Conservation (phyloP, 257 asterid genomes). For the Agastache rugosa region DNA sequence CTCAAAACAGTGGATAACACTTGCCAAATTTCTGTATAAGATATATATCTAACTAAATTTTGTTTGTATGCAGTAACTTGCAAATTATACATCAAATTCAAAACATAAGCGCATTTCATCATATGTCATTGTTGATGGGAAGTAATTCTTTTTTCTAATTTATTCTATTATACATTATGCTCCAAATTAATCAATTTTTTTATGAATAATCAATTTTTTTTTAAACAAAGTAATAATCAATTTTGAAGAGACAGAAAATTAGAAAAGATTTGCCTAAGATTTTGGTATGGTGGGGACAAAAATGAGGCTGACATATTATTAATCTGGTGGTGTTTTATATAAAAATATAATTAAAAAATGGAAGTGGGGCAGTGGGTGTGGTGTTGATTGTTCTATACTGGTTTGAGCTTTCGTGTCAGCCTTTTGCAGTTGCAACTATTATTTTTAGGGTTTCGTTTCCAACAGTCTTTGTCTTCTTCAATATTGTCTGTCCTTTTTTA, state of each 20-base stretch:
- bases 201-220: too few species aligned
- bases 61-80: too few species aligned
- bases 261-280: slow-evolving; percentile 17
- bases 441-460: slow-evolving; percentile 41
- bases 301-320: slow-evolving; percentile 13
- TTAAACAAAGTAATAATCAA: too few species aligned
- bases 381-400: slow-evolving; percentile 45
- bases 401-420: slow-evolving; percentile 42
- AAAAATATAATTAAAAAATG: neutral
- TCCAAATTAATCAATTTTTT: too few species aligned
- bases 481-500: slow-evolving; percentile 5
- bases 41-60: too few species aligned
- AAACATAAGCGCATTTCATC: neutral
- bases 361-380: slow-evolving; percentile 20
- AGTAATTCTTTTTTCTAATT: too few species aligned
- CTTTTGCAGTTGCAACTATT: slow-evolving; percentile 27
- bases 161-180: too few species aligned
- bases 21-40: too few species aligned
- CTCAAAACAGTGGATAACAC: too few species aligned
- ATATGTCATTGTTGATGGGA: neutral
- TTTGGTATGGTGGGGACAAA: slow-evolving; percentile 31
- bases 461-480: slow-evolving; percentile 31
- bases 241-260: neutral
- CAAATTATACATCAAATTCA: too few species aligned
- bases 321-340: slow-evolving; percentile 24